Conservation (phyloP, 1,284 basidiomycete genomes). For the Moesziomyces antarcticus region DNA sequence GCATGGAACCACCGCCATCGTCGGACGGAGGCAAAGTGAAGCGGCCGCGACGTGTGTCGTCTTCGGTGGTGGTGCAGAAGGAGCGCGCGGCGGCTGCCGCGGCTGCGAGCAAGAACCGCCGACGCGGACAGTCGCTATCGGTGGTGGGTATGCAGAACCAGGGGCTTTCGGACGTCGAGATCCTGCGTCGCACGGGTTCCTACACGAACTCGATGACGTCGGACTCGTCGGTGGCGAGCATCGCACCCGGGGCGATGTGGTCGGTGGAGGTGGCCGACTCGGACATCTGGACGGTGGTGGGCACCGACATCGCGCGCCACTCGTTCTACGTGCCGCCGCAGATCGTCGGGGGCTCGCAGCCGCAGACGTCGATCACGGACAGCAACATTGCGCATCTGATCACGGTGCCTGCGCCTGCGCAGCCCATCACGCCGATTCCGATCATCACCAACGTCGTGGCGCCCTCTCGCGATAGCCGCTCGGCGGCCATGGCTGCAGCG, state of each 20-base stretch:
- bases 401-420: slow-evolving; percentile 69
- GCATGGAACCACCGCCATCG: slow-evolving; percentile 49
- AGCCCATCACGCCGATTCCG: slow-evolving; percentile 59
- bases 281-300: slow-evolving; percentile 91
- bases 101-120: slow-evolving; percentile 48
- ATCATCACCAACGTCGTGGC: slow-evolving; percentile 79
- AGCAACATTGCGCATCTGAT: slow-evolving; percentile 54
- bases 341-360: slow-evolving; percentile 43
- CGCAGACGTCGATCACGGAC: slow-evolving; percentile 27
- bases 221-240: slow-evolving; percentile 50
- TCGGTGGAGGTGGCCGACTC: slow-evolving; percentile 70
- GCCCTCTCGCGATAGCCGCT: slow-evolving; percentile 74
- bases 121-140: slow-evolving; percentile 59
- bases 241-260: slow-evolving; percentile 49
- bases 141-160: slow-evolving; percentile 55
- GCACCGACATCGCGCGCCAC: slow-evolving; percentile 72
- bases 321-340: slow-evolving; percentile 68
- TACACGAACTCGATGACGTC: slow-evolving; percentile 47
- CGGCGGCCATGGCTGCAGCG: slow-evolving; percentile 29
- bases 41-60: slow-evolving; percentile 58
- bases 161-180: slow-evolving; percentile 35
- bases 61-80: slow-evolving; percentile 55
- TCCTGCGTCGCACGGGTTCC: slow-evolving; percentile 42
- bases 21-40: slow-evolving; percentile 65
- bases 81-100: slow-evolving; percentile 42